A percentile compares a stretch with the other conserved stretches of the same genome.
These are phyloP conservation scores for Neurospora intermedia DNA, from an alignment of 495 filamentous ascomycete species.

Conservation along the genomic window DNA sequence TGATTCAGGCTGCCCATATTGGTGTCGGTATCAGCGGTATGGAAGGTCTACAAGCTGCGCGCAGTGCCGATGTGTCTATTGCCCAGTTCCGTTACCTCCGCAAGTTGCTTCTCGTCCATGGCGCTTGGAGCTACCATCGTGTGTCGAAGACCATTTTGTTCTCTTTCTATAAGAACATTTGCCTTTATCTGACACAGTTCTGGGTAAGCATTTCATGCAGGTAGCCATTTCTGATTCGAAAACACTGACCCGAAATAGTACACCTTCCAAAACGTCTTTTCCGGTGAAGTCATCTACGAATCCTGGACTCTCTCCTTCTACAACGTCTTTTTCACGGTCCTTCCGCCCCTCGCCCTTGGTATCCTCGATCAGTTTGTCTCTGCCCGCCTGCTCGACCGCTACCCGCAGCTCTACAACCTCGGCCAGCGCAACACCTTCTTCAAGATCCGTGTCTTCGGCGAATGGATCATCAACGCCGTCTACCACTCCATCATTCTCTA, in stretches of 20 bases:
- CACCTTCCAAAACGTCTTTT: conserved; percentile 96
- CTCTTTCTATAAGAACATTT: conserved; percentile 99
- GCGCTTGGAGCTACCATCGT: conserved; percentile 94
- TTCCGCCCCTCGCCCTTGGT: conserved; percentile 90
- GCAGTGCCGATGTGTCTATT: conserved; percentile 92
- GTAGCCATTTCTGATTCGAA: not conserved
- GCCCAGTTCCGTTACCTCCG: conserved; percentile 93
- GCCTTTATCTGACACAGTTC: conserved; percentile 98
- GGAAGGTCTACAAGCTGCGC: conserved; percentile 96
- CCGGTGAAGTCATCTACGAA: conserved; percentile 96
- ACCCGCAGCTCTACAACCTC: conserved; percentile 90
- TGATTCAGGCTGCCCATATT: conserved; percentile 99
- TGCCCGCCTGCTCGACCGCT: conserved; percentile 89
- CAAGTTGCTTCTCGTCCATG: conserved; percentile 92
- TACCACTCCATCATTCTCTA: conserved; percentile 94
- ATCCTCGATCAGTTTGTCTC: conserved; percentile 98
- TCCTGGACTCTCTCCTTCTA: conserved; percentile 99
- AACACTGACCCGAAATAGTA: conserved; percentile 49
- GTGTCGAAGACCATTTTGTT: conserved; percentile 95
- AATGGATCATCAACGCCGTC: conserved; percentile 87
- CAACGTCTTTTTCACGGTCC: conserved; percentile 95
- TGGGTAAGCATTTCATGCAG: conserved; percentile 52
- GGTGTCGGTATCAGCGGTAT: conserved; percentile 96
- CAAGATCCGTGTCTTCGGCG: conserved; percentile 78
- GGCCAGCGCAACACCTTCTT: conserved; percentile 92